A percentile compares a stretch with the other conserved stretches of the same genome.
Conservation (phyloP, 495 filamentous ascomycete species). For the Aspergillus nidulans region DNA sequence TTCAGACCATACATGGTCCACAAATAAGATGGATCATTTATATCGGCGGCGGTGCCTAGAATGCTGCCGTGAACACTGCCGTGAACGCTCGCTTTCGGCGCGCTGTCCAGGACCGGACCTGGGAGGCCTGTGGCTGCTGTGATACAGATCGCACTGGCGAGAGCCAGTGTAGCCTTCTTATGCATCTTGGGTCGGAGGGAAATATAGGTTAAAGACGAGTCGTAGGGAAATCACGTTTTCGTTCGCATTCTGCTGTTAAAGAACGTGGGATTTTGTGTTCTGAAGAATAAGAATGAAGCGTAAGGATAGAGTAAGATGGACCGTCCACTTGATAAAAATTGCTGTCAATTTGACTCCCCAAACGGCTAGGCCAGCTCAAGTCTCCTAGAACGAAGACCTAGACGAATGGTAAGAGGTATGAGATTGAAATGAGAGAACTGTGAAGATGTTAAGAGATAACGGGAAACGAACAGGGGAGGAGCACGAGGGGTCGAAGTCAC, state of each 20-base stretch:
- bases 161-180: conserved; percentile 12
- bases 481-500: neutral
- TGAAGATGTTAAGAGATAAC: neutral
- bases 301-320: neutral
- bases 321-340: neutral
- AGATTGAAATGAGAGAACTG: neutral
- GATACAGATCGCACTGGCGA: conserved; percentile 23
- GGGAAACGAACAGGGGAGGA: neutral
- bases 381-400: neutral
- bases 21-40: conserved; percentile 17
- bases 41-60: conserved; percentile 12
- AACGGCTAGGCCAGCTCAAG: neutral
- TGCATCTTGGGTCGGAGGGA: conserved; percentile 9
- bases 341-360: neutral
- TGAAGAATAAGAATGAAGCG: neutral
- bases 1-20: conserved; percentile 32
- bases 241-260: conserved; percentile 16
- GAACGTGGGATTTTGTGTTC: neutral
- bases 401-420: neutral
- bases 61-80: conserved; percentile 11
- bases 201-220: neutral
- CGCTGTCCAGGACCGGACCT: neutral
- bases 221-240: conserved; percentile 9
- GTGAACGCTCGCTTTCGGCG: conserved; percentile 11
- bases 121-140: conserved; percentile 14